Percentiles rank a stretch among this genome's conserved stretches.
Evolutionary conservation across 352 stramenopile species (phyloP).

Genomic region (Globisporangium paddicum): DNA sequence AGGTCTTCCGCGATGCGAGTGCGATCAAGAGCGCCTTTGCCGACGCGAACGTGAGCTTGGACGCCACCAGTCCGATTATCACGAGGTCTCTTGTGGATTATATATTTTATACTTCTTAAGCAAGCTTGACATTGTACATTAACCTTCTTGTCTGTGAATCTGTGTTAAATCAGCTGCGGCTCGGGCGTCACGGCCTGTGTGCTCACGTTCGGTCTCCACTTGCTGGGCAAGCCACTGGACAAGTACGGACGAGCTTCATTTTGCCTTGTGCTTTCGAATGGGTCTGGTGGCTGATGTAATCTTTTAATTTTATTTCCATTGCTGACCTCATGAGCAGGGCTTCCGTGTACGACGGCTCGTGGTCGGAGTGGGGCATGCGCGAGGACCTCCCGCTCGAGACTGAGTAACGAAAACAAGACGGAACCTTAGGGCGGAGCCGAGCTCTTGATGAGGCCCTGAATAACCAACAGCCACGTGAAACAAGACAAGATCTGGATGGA

Average conservation of each 20-base stretch:
- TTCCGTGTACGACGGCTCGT: constrained; percentile 89
- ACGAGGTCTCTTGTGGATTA: constrained; percentile 42
- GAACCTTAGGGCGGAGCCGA: too few species aligned
- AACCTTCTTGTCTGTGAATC: constrained; percentile 8
- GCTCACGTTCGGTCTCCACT: constrained; percentile 61
- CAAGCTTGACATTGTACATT: not conserved
- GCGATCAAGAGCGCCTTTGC: constrained; percentile 81
- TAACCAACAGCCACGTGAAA: too few species aligned
- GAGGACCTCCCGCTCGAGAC: constrained; percentile 53
- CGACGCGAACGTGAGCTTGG: constrained; percentile 54
- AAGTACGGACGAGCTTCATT: constrained; percentile 48
- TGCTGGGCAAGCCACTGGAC: constrained; percentile 56
- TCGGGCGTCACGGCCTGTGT: constrained; percentile 68
- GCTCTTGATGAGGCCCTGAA: not conserved
- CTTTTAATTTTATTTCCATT: too few species aligned
- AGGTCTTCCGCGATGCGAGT: constrained; percentile 69
- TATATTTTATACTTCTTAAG: not conserved
- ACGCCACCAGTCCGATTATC: constrained; percentile 55
- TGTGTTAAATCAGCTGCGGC: constrained; percentile 40
- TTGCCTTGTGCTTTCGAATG: not conserved
- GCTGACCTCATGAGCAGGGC: constrained; percentile 34
- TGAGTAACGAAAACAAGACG: too few species aligned
- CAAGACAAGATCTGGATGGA: not conserved
- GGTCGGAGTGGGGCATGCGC: constrained; percentile 80
- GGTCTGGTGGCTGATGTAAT: too few species aligned